Percentiles rank a stretch among this genome's conserved stretches.
Conservation (phyloP, 805 yeast genomes). For the Sungouiella thailandica region DNA sequence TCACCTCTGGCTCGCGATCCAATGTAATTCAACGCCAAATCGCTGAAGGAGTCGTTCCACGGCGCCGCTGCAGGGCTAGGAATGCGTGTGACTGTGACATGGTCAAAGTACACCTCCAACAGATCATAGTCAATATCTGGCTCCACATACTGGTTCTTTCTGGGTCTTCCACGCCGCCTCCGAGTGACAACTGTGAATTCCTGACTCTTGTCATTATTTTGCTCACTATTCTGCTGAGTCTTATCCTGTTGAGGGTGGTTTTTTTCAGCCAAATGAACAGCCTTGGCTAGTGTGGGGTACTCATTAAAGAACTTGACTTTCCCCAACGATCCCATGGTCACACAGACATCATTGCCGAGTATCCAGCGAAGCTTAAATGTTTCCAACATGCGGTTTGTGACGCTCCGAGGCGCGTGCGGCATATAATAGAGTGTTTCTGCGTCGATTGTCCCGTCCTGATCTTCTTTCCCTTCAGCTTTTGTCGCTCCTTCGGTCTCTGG, state of each 20-base stretch:
- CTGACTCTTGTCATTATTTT: too few species aligned
- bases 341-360: slow-evolving; percentile 48
- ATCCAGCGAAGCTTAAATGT: slow-evolving; percentile 31
- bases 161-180: slow-evolving; percentile 14
- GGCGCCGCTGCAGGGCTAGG: slow-evolving; percentile 20
- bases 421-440: slow-evolving; percentile 46
- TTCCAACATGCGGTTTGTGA: slow-evolving; percentile 40
- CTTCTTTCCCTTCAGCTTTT: too few species aligned
- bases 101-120: slow-evolving; percentile 26
- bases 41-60: slow-evolving; percentile 16
- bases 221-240: too few species aligned
- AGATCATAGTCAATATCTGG: slow-evolving; percentile 29
- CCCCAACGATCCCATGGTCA: slow-evolving; percentile 52
- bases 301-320: slow-evolving; percentile 35
- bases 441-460: slow-evolving; percentile 1
- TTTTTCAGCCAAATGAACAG: slow-evolving; percentile 20
- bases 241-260: background rate
- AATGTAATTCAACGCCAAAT: slow-evolving; percentile 12
- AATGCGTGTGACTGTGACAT: slow-evolving; percentile 16
- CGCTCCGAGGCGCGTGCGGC: slow-evolving; percentile 69
- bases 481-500: too few species aligned
- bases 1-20: background rate
- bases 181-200: slow-evolving; percentile 3
- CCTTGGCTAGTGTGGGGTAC: slow-evolving; percentile 41
- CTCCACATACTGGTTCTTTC: slow-evolving; percentile 23